These are phyloP conservation scores for Emydomyces testavorans DNA, from an alignment of 2,329 filamentous ascomycete genomes.

Conservation along the genomic window DNA sequence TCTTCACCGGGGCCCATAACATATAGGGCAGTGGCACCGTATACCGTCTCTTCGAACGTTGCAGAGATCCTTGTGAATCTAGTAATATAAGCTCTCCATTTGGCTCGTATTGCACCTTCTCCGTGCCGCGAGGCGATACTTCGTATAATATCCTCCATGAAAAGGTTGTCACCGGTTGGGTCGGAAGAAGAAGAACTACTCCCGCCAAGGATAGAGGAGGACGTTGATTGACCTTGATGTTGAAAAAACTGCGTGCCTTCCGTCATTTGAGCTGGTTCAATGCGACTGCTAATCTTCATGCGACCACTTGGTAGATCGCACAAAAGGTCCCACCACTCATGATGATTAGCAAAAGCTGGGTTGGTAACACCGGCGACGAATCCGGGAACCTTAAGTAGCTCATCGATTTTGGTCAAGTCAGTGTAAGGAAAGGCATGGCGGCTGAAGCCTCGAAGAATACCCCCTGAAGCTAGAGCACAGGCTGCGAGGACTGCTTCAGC, in stretches of 20 bases:
- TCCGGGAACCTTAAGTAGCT: slow-evolving; percentile 85
- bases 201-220: slow-evolving; percentile 18
- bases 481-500: slow-evolving; percentile 97
- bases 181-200: slow-evolving; percentile 39
- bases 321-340: slow-evolving; percentile 95
- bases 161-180: slow-evolving; percentile 72
- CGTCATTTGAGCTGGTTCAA: slow-evolving; percentile 67
- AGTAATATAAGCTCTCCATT: slow-evolving; percentile 89
- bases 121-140: slow-evolving; percentile 79
- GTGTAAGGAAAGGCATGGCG: slow-evolving; percentile 96
- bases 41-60: slow-evolving; percentile 90
- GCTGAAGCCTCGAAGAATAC: slow-evolving; percentile 85
- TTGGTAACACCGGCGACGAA: slow-evolving; percentile 98
- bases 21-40: slow-evolving; percentile 79
- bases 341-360: slow-evolving; percentile 85
- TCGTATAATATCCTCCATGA: slow-evolving; percentile 74
- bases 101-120: slow-evolving; percentile 77
- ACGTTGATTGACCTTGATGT: slow-evolving; percentile 45
- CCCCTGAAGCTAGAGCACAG: slow-evolving; percentile 84
- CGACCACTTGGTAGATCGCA: slow-evolving; percentile 86
- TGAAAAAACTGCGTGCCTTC: slow-evolving; percentile 84
- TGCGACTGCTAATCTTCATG: slow-evolving; percentile 84
- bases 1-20: slow-evolving; percentile 64
- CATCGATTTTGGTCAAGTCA: slow-evolving; percentile 93
- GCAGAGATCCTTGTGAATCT: slow-evolving; percentile 88